Conservation (phyloP, 179 eudicot genomes). For the Corrigiola litoralis region DNA sequence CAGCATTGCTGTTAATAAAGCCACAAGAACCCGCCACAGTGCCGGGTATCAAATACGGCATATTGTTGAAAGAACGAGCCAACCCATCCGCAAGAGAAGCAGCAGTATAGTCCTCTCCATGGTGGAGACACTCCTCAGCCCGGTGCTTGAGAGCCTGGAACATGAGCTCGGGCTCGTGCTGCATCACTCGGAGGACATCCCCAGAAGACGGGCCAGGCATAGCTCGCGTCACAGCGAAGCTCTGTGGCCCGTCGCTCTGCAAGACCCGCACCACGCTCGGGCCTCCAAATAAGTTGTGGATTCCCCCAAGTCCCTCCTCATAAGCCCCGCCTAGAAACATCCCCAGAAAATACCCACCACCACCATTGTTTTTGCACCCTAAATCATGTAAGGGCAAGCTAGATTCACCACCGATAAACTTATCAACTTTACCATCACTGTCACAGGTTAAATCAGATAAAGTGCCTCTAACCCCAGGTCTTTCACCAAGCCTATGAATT, state of each 20-base stretch:
- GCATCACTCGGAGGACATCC: conserved; percentile 90
- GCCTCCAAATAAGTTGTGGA: conserved; percentile 87
- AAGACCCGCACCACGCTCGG: conserved; percentile 84
- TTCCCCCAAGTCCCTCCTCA: conserved; percentile 94
- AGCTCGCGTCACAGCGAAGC: conserved; percentile 82
- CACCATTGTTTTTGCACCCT: conserved; percentile 25
- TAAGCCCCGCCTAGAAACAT: conserved; percentile 98
- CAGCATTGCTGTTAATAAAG: conserved; percentile 25
- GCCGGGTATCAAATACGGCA: conserved; percentile 58
- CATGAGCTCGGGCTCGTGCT: conserved; percentile 96
- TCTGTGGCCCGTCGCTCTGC: conserved; percentile 77
- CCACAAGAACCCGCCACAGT: conserved; percentile 35
- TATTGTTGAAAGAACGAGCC: conserved; percentile 57
- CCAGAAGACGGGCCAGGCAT: conserved; percentile 66
- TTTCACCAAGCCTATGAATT: conserved; percentile 68
- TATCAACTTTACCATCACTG: conserved; percentile 86
- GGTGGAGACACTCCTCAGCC: conserved; percentile 56
- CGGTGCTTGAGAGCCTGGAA: conserved; percentile 73
- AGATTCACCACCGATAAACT: conserved; percentile 75
- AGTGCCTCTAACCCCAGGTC: conserved; percentile 54
- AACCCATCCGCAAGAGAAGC: conserved; percentile 33
- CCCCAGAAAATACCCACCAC: conserved; percentile 64
- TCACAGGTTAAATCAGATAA: conserved; percentile 90
- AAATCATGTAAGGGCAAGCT: conserved; percentile 80
- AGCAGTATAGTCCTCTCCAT: conserved; percentile 20